Percentiles rank a stretch among this genome's conserved stretches.
These are phyloP conservation scores for Pythium myriotylum DNA, from an alignment of 352 stramenopile species.

Conservation along the genomic window DNA sequence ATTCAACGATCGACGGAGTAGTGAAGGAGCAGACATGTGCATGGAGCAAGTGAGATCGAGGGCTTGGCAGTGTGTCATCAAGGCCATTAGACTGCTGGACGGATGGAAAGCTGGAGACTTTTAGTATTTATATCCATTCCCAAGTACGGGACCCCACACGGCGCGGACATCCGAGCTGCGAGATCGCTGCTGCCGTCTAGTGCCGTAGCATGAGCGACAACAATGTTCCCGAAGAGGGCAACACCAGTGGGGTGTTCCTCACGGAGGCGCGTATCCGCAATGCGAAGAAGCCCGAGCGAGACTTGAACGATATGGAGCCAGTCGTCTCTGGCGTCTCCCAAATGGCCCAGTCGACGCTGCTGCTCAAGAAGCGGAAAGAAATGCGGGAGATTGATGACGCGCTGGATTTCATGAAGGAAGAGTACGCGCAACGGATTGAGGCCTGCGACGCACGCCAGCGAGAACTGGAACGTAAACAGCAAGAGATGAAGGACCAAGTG, in stretches of 20 bases:
- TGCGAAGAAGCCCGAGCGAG: constrained; percentile 50
- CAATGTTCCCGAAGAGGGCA: constrained; percentile 46
- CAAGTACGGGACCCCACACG: no score
- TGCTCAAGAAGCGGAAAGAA: constrained; percentile 94
- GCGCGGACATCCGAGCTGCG: no score
- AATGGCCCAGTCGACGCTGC: constrained; percentile 89
- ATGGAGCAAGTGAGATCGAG: no score
- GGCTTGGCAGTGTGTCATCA: no score
- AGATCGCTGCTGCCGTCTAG: no score
- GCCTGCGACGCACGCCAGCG: constrained; percentile 78
- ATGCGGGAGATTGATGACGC: constrained; percentile 92
- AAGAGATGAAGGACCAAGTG: constrained; percentile 92
- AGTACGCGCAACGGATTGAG: constrained; percentile 89
- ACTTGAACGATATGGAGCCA: constrained; percentile 74
- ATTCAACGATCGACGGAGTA: no score
- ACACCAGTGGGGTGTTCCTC: constrained; percentile 58
- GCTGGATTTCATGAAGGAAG: constrained; percentile 93
- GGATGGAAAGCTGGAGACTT: no score
- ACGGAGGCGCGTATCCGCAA: constrained; percentile 72
- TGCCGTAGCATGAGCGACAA: constrained; percentile 29
- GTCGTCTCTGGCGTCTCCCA: constrained; percentile 84
- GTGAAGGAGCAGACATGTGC: no score
- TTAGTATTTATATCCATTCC: no score
- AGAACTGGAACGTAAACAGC: constrained; percentile 87
- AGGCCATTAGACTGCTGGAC: no score